Base-by-base conservation (phyloP, 1,284 basidiomycete genomes). In the Ceratobasidium sp. region DNA sequence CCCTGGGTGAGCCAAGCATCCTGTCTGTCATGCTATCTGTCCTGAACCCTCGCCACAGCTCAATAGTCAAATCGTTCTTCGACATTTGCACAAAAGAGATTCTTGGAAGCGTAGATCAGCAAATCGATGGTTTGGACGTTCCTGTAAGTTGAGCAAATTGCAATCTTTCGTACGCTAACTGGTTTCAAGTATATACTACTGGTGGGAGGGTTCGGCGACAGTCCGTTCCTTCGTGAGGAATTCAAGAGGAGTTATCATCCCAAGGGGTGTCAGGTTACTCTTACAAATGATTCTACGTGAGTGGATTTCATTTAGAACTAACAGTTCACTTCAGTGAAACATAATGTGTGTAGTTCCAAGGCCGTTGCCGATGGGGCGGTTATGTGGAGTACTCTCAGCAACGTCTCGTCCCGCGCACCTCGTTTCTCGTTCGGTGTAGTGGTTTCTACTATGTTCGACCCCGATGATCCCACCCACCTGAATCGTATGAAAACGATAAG, bases 331-430 rank as follows among this genome's bases (percentile, higher is more conserved):
- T 39, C 6, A 39, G 14, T 39, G 6, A 14, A 6, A 6, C 14
- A 14, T 6, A 39, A 16, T 9, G n/a, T 53, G 1, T 16, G 2
- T 5, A 74, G 73, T 21, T 71, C 73, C 23, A 74, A 74, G 45
- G 73, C 73, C 9, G 70, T 74, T 21, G 58, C 73, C 8, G 73
- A 74, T 21, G 73, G 73, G 21, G 70, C 73, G 10, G 73, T 74
- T 28, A 72, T 74, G 6, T 74, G 73, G 73, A 57, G 26, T 43
- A 57, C 28, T 21, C 14, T 28, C 14, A 57, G 48, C 26, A 60
- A 46, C 30, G 73, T 74, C 28, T 23, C 21, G 26, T 57, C 59
- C 6, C 70, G 73, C 18, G 70, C 70, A n/a, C 52, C 62, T 34
- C 70, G 70, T 10, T 74, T 8, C 26, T 46, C 69, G n/a, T 65